Evolutionary conservation across 2,329 filamentous ascomycete genomes (phyloP).

Genomic region (Alternaria angustiovoidea): DNA sequence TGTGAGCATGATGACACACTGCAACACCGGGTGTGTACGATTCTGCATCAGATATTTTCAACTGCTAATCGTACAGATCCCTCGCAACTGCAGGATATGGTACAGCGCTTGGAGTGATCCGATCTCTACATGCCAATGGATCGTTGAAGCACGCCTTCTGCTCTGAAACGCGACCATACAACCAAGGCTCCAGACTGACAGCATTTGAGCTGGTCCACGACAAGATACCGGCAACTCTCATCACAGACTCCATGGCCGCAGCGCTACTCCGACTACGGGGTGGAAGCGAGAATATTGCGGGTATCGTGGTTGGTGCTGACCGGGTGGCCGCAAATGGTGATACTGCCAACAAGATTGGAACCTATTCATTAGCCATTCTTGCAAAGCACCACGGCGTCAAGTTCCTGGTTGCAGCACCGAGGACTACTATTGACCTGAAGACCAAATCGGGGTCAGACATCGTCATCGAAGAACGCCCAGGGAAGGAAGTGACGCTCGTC

Average conservation of each 20-base stretch:
- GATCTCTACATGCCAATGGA: constrained; percentile 73
- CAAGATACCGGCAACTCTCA: constrained; percentile 85
- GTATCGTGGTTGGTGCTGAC: constrained; percentile 93
- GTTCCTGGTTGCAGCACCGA: constrained; percentile 93
- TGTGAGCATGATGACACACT: constrained; percentile 92
- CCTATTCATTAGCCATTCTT: constrained; percentile 90
- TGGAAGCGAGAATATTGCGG: constrained; percentile 72
- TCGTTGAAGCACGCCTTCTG: constrained; percentile 87
- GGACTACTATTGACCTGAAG: constrained; percentile 88
- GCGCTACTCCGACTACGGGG: constrained; percentile 76
- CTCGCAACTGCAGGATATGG: constrained; percentile 98
- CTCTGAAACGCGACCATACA: constrained; percentile 96
- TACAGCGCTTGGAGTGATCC: constrained; percentile 92
- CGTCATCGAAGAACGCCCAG: constrained; percentile 86
- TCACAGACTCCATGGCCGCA: constrained; percentile 97
- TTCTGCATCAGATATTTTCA: not conserved
- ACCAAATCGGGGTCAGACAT: constrained; percentile 82
- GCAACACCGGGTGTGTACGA: constrained; percentile 81
- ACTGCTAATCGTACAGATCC: constrained; percentile 63
- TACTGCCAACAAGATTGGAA: constrained; percentile 98
- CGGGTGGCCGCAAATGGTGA: constrained; percentile 96
- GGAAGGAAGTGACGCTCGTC: constrained; percentile 83
- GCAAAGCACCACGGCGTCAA: constrained; percentile 88
- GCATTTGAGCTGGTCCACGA: constrained; percentile 98
- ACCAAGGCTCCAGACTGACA: constrained; percentile 93